A percentile compares a stretch with the other conserved stretches of the same genome.
Evolutionary conservation across 768 basidiomycete genomes (phyloP).

Genomic region (Tricholoma matsutake): DNA sequence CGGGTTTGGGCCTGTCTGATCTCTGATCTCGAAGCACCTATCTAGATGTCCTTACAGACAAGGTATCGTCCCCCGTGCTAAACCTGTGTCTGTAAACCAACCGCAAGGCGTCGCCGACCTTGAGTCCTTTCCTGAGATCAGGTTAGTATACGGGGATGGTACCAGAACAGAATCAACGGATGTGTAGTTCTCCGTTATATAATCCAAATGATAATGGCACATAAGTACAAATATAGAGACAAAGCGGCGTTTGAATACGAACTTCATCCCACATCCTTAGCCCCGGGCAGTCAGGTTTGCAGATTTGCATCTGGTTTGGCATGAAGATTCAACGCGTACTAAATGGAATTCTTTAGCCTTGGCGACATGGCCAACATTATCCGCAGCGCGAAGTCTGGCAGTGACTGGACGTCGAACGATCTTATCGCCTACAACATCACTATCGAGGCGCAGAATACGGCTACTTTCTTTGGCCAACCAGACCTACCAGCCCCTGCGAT

Average conservation of each 20-base stretch:
- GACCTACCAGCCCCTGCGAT: background rate
- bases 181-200: too few relatives aligned
- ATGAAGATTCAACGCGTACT: constrained; percentile 1
- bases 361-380: constrained; percentile 2
- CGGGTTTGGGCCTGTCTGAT: constrained; percentile 94
- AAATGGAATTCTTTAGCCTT: constrained; percentile 1
- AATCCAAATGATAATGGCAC: too few relatives aligned
- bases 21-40: too few relatives aligned
- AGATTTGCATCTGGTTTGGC: constrained; percentile 2
- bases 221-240: background rate
- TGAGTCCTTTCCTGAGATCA: too few relatives aligned
- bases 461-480: constrained; percentile 1
- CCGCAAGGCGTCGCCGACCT: too few relatives aligned
- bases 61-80: too few relatives aligned
- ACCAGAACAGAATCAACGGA: too few relatives aligned
- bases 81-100: too few relatives aligned
- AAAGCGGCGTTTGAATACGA: background rate
- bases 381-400: constrained; percentile 7
- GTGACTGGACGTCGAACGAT: constrained; percentile 8
- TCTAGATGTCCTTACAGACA: too few relatives aligned
- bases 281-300: background rate
- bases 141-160: too few relatives aligned
- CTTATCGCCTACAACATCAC: constrained; percentile 5
- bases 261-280: background rate
- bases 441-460: background rate